Evolutionary conservation across 2,329 filamentous ascomycete genomes (phyloP).

Genomic region (Westerdykella aurantiaca): DNA sequence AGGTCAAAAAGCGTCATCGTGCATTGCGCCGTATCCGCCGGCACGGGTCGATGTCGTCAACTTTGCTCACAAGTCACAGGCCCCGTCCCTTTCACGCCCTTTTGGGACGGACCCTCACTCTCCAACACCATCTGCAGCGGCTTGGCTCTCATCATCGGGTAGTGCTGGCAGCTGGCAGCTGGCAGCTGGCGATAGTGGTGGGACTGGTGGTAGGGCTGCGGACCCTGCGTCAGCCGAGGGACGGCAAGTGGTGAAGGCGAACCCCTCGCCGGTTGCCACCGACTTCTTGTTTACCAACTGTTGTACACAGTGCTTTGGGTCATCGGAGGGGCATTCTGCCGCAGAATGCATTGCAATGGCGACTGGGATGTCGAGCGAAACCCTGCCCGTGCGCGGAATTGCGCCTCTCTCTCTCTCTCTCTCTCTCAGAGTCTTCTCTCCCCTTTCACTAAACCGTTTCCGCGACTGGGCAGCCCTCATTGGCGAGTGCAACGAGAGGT

Average conservation of each 20-base stretch:
- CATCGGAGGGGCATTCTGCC: too few relatives aligned
- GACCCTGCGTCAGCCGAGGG: not conserved
- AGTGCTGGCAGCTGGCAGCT: constrained; percentile 1
- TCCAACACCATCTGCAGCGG: not conserved
- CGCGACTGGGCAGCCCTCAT: too few relatives aligned
- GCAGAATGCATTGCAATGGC: too few relatives aligned
- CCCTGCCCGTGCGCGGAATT: too few relatives aligned
- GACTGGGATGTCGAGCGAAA: too few relatives aligned
- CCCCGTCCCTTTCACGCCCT: not conserved
- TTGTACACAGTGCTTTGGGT: too few relatives aligned
- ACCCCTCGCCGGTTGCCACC: too few relatives aligned
- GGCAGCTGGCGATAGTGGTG: not conserved
- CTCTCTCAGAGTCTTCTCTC: too few relatives aligned
- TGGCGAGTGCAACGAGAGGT: too few relatives aligned
- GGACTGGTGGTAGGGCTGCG: not conserved
- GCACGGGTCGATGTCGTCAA: constrained; percentile 1
- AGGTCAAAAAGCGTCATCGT: not conserved
- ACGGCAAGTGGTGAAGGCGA: not conserved
- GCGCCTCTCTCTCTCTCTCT: too few relatives aligned
- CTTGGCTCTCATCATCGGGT: constrained; percentile 26
- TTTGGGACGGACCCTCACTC: not conserved
- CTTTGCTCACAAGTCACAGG: not conserved
- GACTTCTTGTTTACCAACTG: too few relatives aligned
- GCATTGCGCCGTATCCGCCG: not conserved
- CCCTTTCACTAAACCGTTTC: too few relatives aligned